These are phyloP conservation scores for Malus orientalis DNA, from an alignment of 306 rosid species.

Conservation along the genomic window DNA sequence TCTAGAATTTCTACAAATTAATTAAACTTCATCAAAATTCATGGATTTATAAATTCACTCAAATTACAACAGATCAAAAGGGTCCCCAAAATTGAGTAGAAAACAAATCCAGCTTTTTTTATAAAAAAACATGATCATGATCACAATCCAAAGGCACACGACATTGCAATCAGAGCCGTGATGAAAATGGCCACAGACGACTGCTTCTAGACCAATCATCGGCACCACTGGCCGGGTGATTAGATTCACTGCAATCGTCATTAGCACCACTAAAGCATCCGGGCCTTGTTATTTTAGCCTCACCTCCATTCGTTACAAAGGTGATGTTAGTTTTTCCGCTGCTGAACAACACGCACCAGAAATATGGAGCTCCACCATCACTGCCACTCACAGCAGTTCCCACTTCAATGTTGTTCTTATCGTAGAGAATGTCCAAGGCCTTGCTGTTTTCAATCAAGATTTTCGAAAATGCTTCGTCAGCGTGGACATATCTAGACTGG, in stretches of 20 bases:
- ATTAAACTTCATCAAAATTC: too few relatives aligned
- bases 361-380: conserved; percentile 81
- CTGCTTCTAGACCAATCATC: conserved; percentile 30
- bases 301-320: conserved; percentile 63
- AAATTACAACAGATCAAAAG: conserved; percentile 10
- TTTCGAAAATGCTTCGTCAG: conserved; percentile 65
- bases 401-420: conserved; percentile 69
- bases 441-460: conserved; percentile 56
- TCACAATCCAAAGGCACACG: conserved; percentile 39
- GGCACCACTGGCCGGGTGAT: conserved; percentile 20
- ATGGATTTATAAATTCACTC: too few relatives aligned
- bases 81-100: conserved; percentile 15
- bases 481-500: conserved; percentile 54
- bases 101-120: not conserved
- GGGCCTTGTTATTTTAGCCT: conserved; percentile 48
- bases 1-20: too few relatives aligned
- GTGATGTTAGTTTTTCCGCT: conserved; percentile 51
- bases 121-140: conserved; percentile 2
- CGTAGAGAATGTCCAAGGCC: conserved; percentile 62
- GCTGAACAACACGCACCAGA: conserved; percentile 95
- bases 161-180: conserved; percentile 32
- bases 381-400: conserved; percentile 87
- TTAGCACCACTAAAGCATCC: conserved; percentile 97
- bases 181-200: conserved; percentile 32
- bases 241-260: conserved; percentile 39